Conservation (phyloP, 163 green algal genomes). For the Botryococcus braunii region DNA sequence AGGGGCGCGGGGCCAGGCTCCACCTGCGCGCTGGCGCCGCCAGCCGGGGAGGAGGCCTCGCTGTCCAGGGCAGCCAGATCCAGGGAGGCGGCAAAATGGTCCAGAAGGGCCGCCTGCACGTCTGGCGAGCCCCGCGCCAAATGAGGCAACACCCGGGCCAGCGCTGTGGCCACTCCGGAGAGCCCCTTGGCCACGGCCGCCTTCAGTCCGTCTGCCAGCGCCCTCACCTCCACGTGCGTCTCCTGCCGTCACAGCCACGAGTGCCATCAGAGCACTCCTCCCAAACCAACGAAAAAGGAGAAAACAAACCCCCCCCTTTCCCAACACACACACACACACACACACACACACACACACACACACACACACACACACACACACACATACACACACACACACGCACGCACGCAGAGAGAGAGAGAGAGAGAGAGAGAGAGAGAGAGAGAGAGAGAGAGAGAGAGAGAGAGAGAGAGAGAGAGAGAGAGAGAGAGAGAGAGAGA, state of each 20-base stretch:
- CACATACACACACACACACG: too few species aligned
- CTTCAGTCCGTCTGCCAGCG: conserved; percentile 27
- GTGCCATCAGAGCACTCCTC: background rate
- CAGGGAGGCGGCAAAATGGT: conserved; percentile 38
- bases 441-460: too few species aligned
- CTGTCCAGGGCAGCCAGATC: conserved; percentile 25
- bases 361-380: too few species aligned
- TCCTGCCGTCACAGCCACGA: conserved; percentile 2
- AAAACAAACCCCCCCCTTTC: too few species aligned
- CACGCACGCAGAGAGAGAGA: too few species aligned
- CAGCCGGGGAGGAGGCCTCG: conserved; percentile 1
- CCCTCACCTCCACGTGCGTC: conserved; percentile 13
- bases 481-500: too few species aligned
- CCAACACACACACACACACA: too few species aligned
- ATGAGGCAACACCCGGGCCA: conserved; percentile 47
- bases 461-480: too few species aligned
- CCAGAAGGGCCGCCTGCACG: conserved; percentile 39
- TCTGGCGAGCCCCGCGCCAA: conserved; percentile 33
- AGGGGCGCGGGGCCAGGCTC: conserved; percentile 9
- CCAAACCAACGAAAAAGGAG: too few species aligned
- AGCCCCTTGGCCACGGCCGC: conserved; percentile 16
- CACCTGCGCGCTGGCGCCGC: background rate
- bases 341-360: too few species aligned
- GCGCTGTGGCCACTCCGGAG: conserved; percentile 9
- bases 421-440: too few species aligned